These are phyloP conservation scores for Theobroma cacao DNA, from an alignment of 345 rosid species.

Conservation along the genomic window DNA sequence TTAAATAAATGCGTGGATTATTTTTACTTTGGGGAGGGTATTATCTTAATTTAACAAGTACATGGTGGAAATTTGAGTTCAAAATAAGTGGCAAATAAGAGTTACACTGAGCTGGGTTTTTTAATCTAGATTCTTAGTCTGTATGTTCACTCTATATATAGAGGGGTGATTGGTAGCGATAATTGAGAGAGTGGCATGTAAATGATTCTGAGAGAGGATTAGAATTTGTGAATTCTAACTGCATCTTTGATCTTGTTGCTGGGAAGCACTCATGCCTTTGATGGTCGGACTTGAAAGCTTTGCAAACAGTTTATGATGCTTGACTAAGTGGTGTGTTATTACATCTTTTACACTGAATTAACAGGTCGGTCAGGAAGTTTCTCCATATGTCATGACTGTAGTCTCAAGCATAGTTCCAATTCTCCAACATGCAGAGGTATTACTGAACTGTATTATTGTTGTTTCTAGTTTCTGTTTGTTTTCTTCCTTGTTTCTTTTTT, in stretches of 20 bases:
- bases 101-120: not conserved
- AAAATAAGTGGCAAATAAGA: not conserved
- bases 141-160: not conserved
- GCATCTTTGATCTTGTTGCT: not conserved
- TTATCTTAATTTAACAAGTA: not conserved
- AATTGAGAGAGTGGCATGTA: not conserved
- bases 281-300: not conserved
- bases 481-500: not conserved
- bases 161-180: not conserved
- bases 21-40: not conserved
- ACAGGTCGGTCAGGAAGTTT: not conserved
- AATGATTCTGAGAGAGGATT: not conserved
- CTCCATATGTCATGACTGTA: not conserved
- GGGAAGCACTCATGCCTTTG: not conserved
- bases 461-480: not conserved
- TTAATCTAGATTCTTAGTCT: not conserved
- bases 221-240: not conserved
- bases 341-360: not conserved
- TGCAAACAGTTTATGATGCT: not conserved
- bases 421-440: slow-evolving; percentile 1
- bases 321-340: not conserved
- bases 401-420: not conserved
- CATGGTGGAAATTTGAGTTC: not conserved
- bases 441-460: too few species aligned
- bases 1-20: not conserved